A percentile compares a stretch with the other conserved stretches of the same genome.
phyloP scores from a whole-genome alignment of 331 rosid genomes.

The Malus hybrid region DNA sequence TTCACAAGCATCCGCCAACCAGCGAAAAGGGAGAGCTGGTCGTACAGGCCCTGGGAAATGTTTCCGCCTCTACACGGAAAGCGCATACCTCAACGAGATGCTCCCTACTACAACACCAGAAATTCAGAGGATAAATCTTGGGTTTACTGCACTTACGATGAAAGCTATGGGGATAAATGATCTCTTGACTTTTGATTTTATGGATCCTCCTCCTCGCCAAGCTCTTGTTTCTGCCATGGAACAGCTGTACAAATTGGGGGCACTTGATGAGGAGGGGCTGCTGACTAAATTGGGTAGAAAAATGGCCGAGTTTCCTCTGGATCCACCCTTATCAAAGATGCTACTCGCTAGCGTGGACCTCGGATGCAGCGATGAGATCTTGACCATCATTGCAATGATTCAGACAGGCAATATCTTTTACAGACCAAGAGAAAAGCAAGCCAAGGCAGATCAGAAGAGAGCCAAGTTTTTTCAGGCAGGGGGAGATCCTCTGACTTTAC shows the following conservation, averaged over 20 bases:
- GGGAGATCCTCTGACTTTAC: constrained; percentile 90
- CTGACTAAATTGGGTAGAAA: constrained; percentile 92
- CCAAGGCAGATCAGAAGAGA: constrained; percentile 93
- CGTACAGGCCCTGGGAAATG: constrained; percentile 96
- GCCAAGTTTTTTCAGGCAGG: constrained; percentile 96
- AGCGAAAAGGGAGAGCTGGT: constrained; percentile 90
- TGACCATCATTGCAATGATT: constrained; percentile 94
- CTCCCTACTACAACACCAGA: constrained; percentile 84
- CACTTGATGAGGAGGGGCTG: constrained; percentile 93
- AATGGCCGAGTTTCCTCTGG: too few relatives aligned
- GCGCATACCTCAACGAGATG: constrained; percentile 87
- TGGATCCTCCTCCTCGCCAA: constrained; percentile 94
- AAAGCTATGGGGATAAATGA: constrained; percentile 96
- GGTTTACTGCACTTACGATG: constrained; percentile 58
- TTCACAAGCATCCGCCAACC: constrained; percentile 96
- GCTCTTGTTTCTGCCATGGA: constrained; percentile 94
- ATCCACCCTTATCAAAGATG: neutral
- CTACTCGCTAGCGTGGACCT: constrained; percentile 77
- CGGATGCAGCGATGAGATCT: constrained; percentile 94
- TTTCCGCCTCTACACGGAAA: constrained; percentile 83
- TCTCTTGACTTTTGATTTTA: constrained; percentile 79
- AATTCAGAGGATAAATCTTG: constrained; percentile 83
- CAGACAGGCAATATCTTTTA: constrained; percentile 82
- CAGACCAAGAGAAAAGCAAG: constrained; percentile 94
- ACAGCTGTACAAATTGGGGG: constrained; percentile 89